Percentiles rank a stretch among this genome's conserved stretches.
phyloP scores from a whole-genome alignment of 495 filamentous ascomycete species.

The Xylaria grammica region DNA sequence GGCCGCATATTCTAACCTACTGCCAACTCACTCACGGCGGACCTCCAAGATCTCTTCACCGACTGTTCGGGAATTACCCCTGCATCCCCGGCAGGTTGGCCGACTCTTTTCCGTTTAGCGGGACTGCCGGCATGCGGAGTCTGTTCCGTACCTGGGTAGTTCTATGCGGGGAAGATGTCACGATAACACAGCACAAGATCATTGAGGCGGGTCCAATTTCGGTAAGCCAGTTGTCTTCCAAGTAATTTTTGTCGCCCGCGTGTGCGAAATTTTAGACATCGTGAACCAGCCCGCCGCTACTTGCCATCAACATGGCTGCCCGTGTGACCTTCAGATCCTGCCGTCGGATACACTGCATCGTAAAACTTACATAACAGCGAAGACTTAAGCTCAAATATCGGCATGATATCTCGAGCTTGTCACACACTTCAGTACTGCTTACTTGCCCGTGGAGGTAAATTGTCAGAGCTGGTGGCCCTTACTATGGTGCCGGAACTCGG shows the following conservation, averaged over 20 bases:
- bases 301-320: not conserved
- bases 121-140: constrained; percentile 20
- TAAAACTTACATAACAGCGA: constrained; percentile 22
- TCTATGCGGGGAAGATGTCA: constrained; percentile 11
- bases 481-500: not conserved
- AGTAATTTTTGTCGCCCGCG: constrained; percentile 13
- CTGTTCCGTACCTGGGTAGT: not conserved
- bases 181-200: constrained; percentile 6
- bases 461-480: not conserved
- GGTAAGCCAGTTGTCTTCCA: not conserved
- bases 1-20: too few species aligned
- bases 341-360: not conserved
- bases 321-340: constrained; percentile 3
- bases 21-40: not conserved
- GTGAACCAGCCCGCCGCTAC: not conserved
- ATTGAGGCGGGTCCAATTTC: constrained; percentile 12
- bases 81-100: constrained; percentile 18
- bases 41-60: constrained; percentile 11
- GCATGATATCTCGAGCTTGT: not conserved
- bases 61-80: constrained; percentile 18
- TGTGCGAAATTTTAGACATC: constrained; percentile 6
- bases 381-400: not conserved
- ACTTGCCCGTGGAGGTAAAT: not conserved
- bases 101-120: constrained; percentile 18
- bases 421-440: not conserved